Evolutionary conservation across 176 grass and related monocot genomes (phyloP).

Genomic region (Luzula sylvatica): DNA sequence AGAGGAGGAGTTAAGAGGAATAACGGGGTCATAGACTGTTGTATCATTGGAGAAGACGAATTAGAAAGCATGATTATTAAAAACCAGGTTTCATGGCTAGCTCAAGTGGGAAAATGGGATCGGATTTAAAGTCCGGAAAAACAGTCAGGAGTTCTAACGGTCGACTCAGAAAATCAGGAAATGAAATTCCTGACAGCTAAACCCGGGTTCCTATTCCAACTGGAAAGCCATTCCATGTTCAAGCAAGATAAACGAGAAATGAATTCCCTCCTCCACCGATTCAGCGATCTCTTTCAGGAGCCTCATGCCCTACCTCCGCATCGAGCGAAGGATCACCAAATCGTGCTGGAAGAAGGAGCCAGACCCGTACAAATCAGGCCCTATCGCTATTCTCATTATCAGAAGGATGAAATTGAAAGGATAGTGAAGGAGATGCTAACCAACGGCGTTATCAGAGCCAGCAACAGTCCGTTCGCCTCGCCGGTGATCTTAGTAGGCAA

Average conservation of each 20-base stretch:
- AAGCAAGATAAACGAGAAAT: not conserved
- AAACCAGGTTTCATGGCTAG: not conserved
- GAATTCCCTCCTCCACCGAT: not conserved
- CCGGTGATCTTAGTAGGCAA: not conserved
- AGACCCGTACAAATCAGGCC: not conserved
- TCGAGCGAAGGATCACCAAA: not conserved
- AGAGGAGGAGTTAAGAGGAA: no score
- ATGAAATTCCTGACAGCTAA: no score
- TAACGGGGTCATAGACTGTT: no score
- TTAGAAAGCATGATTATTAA: no score
- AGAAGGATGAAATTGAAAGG: not conserved
- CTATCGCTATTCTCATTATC: not conserved
- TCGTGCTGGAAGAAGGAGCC: not conserved
- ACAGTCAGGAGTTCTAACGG: no score
- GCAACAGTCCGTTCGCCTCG: not conserved
- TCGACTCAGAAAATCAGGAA: no score
- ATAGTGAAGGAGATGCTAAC: not conserved
- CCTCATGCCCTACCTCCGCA: not conserved
- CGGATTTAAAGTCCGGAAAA: no score
- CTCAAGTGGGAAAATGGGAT: no score
- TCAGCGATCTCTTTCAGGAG: not conserved
- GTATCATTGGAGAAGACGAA: no score
- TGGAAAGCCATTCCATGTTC: not conserved
- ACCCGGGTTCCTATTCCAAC: no score
- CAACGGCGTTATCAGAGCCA: not conserved